phyloP scores from a whole-genome alignment of 345 rosid species.

The Salix suchowensis region DNA sequence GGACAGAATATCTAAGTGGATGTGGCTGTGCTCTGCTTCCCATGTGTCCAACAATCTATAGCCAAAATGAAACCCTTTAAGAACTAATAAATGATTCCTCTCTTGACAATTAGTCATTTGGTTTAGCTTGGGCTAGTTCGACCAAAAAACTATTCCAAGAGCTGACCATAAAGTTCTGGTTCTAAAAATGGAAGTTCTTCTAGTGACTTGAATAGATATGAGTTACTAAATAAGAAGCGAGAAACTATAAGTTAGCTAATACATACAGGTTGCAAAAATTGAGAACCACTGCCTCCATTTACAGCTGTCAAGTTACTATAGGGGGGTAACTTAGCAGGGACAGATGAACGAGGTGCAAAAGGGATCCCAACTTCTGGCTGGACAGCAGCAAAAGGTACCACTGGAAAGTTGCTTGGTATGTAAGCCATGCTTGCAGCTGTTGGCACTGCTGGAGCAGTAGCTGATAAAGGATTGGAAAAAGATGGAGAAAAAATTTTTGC shows the following conservation, averaged over 20 bases:
- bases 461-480: conserved; percentile 41
- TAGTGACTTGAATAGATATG: neutral
- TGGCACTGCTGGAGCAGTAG: conserved; percentile 42
- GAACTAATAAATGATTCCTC: neutral
- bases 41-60: conserved; percentile 52
- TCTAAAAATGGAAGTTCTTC: neutral
- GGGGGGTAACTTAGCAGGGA: conserved; percentile 53
- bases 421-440: conserved; percentile 43
- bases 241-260: neutral
- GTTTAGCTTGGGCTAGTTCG: neutral
- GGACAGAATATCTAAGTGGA: conserved; percentile 55
- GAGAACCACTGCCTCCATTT: conserved; percentile 39
- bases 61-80: conserved; percentile 10
- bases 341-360: conserved; percentile 45
- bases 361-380: conserved; percentile 55
- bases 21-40: conserved; percentile 56
- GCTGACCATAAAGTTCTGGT: neutral
- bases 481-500: conserved; percentile 80
- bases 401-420: conserved; percentile 45
- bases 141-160: neutral
- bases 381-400: conserved; percentile 44
- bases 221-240: neutral
- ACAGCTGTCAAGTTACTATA: conserved; percentile 45
- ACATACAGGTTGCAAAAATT: conserved; percentile 62
- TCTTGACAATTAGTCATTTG: neutral